A percentile compares a stretch with the other conserved stretches of the same genome.
phyloP scores from a whole-genome alignment of 192 early-diverging fungal genomes.

The Coemansia sp. region DNA sequence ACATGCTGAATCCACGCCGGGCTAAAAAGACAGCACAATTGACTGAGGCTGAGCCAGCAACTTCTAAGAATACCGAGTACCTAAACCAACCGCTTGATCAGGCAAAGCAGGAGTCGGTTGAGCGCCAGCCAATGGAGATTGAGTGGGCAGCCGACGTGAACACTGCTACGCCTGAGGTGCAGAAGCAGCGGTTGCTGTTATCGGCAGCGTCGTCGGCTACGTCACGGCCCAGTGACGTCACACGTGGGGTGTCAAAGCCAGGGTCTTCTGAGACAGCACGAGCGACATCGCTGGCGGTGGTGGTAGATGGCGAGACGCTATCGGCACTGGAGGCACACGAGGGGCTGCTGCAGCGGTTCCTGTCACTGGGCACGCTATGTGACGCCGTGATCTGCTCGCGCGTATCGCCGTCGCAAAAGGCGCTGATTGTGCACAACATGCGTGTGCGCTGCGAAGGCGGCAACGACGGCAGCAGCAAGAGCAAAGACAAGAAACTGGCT shows the following conservation, averaged over 20 bases:
- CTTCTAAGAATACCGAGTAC: too few relatives aligned
- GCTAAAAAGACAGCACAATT: background rate
- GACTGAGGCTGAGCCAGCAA: too few relatives aligned
- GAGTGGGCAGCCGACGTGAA: background rate
- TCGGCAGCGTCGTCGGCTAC: background rate
- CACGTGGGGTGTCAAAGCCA: slow-evolving; percentile 26
- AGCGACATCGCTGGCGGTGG: slow-evolving; percentile 60
- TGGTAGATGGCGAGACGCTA: slow-evolving; percentile 92
- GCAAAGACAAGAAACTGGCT: background rate
- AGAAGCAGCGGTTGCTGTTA: background rate
- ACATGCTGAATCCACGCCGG: slow-evolving; percentile 18
- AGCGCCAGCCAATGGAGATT: background rate
- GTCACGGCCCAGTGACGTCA: slow-evolving; percentile 18
- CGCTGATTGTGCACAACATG: slow-evolving; percentile 75
- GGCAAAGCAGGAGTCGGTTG: too few relatives aligned
- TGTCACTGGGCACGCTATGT: slow-evolving; percentile 72
- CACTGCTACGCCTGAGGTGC: background rate
- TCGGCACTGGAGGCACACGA: slow-evolving; percentile 53
- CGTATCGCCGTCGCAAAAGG: slow-evolving; percentile 88
- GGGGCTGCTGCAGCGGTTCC: slow-evolving; percentile 61
- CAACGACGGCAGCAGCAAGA: background rate
- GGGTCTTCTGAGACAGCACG: slow-evolving; percentile 1
- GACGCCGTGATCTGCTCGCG: slow-evolving; percentile 88
- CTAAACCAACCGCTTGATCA: too few relatives aligned
- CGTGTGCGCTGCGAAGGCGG: slow-evolving; percentile 54